Percentiles rank a stretch among this genome's conserved stretches.
Evolutionary conservation across 345 rosid genomes (phyloP).

Genomic region (Cochlearia excelsa): DNA sequence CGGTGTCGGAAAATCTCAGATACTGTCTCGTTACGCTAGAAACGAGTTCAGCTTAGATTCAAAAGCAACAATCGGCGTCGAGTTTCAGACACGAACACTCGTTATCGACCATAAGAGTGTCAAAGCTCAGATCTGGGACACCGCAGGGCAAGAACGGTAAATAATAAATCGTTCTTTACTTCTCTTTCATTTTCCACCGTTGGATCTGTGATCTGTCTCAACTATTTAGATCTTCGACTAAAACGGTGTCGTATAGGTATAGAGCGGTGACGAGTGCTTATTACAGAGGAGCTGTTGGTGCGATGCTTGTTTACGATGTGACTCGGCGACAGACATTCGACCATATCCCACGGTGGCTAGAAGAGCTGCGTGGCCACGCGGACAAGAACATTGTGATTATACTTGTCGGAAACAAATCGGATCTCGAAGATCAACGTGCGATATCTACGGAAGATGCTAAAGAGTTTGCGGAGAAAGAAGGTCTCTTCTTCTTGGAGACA

Average conservation of each 20-base stretch:
- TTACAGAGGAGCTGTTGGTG: slow-evolving; percentile 80
- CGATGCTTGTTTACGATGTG: slow-evolving; percentile 71
- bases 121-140: slow-evolving; percentile 98
- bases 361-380: slow-evolving; percentile 60
- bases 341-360: slow-evolving; percentile 77
- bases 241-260: slow-evolving; percentile 38
- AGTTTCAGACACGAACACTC: slow-evolving; percentile 78
- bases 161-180: no score
- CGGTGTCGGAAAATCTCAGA: slow-evolving; percentile 80
- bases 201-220: no score
- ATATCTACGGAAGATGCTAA: slow-evolving; percentile 64
- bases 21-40: slow-evolving; percentile 71
- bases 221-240: no score
- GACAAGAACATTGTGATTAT: no score
- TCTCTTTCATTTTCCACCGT: no score
- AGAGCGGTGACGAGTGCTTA: slow-evolving; percentile 81
- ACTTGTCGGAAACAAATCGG: no score
- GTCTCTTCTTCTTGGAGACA: slow-evolving; percentile 70
- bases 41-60: slow-evolving; percentile 84
- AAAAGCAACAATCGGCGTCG: slow-evolving; percentile 92
- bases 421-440: slow-evolving; percentile 47
- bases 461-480: slow-evolving; percentile 76
- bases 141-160: slow-evolving; percentile 90
- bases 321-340: slow-evolving; percentile 72
- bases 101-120: slow-evolving; percentile 74